Conservation (phyloP, 2,329 filamentous ascomycete genomes). For the Thielaviopsis euricoi region DNA sequence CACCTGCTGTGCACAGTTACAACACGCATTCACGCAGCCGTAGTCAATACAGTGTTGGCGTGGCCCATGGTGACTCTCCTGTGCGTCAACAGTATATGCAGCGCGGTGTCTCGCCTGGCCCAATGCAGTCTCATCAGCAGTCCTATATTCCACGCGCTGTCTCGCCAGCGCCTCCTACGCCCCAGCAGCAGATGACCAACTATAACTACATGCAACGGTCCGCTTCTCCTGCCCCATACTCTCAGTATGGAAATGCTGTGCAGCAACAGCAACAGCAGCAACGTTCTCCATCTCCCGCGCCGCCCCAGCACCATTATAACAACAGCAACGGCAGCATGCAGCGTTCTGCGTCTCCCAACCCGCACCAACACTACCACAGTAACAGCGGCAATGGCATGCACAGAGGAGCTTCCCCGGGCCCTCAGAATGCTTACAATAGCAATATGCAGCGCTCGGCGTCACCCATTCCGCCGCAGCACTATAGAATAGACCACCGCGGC, state of each 20-base stretch:
- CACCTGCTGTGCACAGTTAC: slow-evolving; percentile 19
- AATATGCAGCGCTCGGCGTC: slow-evolving; percentile 14
- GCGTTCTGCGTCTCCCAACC: slow-evolving; percentile 14
- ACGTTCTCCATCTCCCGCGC: slow-evolving; percentile 23
- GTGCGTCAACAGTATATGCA: slow-evolving; percentile 16
- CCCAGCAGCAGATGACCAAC: slow-evolving; percentile 7
- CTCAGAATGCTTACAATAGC: slow-evolving; percentile 16
- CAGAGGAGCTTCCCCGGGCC: not conserved
- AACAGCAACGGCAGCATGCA: slow-evolving; percentile 7
- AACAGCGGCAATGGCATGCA: not conserved
- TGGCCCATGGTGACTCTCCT: slow-evolving; percentile 17
- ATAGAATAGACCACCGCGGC: slow-evolving; percentile 17
- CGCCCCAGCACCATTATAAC: slow-evolving; percentile 18
- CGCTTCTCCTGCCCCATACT: slow-evolving; percentile 9
- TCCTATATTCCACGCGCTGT: slow-evolving; percentile 21
- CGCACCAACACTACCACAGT: slow-evolving; percentile 13
- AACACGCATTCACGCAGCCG: slow-evolving; percentile 11
- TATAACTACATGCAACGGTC: slow-evolving; percentile 15
- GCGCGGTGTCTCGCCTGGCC: slow-evolving; percentile 19
- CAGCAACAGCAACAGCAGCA: slow-evolving; percentile 16
- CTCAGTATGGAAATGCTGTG: slow-evolving; percentile 10
- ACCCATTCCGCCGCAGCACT: slow-evolving; percentile 7
- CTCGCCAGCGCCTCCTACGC: slow-evolving; percentile 21
- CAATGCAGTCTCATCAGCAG: slow-evolving; percentile 15
- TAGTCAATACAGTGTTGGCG: slow-evolving; percentile 12